Evolutionary conservation across 495 filamentous ascomycete species (phyloP).

Genomic region (Penicillium odoratum): DNA sequence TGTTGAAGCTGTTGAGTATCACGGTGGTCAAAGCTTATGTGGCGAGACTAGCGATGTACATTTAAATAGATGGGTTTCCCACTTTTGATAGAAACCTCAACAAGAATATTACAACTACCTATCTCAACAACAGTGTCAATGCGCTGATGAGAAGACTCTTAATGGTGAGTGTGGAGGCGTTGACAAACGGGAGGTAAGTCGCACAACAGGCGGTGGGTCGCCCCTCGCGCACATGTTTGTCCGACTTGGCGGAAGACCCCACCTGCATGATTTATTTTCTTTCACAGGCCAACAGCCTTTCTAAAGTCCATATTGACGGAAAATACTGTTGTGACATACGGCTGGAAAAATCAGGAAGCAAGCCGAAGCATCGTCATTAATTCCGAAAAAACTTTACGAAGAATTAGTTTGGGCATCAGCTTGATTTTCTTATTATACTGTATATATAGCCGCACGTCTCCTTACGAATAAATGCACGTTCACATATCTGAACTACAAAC

Average conservation of each 20-base stretch:
- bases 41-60: no score
- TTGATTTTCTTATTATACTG: background rate
- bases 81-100: no score
- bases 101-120: no score
- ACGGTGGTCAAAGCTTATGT: no score
- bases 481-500: background rate
- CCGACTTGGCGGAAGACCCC: background rate
- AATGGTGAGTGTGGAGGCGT: background rate
- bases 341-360: background rate
- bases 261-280: background rate
- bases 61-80: no score
- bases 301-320: background rate
- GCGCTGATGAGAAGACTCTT: background rate
- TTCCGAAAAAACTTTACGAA: background rate
- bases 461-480: background rate
- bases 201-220: background rate
- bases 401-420: background rate
- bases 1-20: no score
- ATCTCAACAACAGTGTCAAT: background rate
- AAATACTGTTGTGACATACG: constrained; percentile 3
- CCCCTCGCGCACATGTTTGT: background rate
- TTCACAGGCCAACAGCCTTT: constrained; percentile 1
- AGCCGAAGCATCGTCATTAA: background rate
- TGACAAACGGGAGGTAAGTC: background rate
- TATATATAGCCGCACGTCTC: background rate